Base-by-base conservation (phyloP, 2,329 filamentous ascomycete genomes). In the Emmonsia crescens region DNA sequence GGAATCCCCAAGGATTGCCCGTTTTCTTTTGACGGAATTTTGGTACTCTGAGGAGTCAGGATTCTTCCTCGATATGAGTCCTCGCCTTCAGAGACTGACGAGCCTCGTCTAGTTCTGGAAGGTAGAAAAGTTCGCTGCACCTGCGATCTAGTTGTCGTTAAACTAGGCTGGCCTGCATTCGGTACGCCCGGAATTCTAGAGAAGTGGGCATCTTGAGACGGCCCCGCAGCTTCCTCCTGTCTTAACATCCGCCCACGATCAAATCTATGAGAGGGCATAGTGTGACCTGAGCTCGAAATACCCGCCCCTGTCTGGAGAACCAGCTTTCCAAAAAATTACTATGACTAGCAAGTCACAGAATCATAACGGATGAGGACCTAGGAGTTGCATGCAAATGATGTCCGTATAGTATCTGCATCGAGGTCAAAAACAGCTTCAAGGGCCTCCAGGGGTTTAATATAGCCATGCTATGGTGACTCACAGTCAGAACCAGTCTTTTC, bases 221-320 rank as follows among this genome's bases (percentile, higher is more conserved):
- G 67, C 59, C 64, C 59, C 57, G 65, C 66, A 61, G 64, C 61
- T 64, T 70, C 66, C 64, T 65, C 69, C 52, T 70, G 62, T 64
- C 68, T 68, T 63, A 69, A 68, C 68, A 68, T 68, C 65, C 69
- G 70, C 64, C 67, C 66, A 55, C 67, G 68, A 64, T 70, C 70
- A 66, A 66, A 64, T 66, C 65, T 73, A 68, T 74, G 68, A 66
- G 70, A 73, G 65, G 71, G 69, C 75, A 77, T 77, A 64, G 66
- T 72, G 68, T 60, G 68, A 72, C 66, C 63, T 63, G 61, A 62
- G 61, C 57, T 65, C 62, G 61, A 68, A 64, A 64, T 64, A 65
- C 67, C 64, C 66, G 66, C 63, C 69, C 62, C 66, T 68, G 68
- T 68, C 62, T 66, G 67, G 57, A 65, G 67, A 66, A 70, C 66